Evolutionary conservation across 2,329 filamentous ascomycete genomes (phyloP).

Genomic region (Xylaria sp.): DNA sequence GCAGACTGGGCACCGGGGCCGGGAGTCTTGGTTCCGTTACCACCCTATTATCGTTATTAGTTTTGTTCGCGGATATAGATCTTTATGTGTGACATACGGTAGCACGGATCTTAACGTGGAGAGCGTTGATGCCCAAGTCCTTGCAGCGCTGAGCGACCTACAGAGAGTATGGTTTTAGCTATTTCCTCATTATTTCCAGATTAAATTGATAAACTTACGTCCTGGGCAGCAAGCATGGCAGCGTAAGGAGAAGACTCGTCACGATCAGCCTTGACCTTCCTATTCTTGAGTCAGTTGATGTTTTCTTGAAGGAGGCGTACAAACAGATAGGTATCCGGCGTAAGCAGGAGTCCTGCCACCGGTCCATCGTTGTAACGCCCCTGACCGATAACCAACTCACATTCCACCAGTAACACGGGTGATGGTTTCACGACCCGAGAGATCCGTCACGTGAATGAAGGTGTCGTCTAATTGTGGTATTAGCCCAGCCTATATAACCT

Average conservation of each 20-base stretch:
- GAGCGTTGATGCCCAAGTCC: slow-evolving; percentile 81
- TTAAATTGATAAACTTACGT: slow-evolving; percentile 63
- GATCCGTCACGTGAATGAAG: slow-evolving; percentile 99
- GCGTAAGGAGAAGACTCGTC: slow-evolving; percentile 99
- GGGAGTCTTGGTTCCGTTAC: slow-evolving; percentile 99
- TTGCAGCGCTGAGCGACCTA: slow-evolving; percentile 76
- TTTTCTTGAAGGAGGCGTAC: not conserved
- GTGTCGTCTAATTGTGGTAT: slow-evolving; percentile 67
- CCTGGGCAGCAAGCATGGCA: slow-evolving; percentile 99
- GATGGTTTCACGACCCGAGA: slow-evolving; percentile 97
- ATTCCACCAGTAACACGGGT: slow-evolving; percentile 99
- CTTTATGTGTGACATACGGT: slow-evolving; percentile 78
- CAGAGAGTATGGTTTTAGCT: slow-evolving; percentile 1
- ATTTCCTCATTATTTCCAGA: not conserved
- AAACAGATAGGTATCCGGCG: not conserved
- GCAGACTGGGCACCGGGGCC: slow-evolving; percentile 99
- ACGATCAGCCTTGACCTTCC: slow-evolving; percentile 99
- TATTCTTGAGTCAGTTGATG: slow-evolving; percentile 25
- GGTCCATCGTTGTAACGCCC: not conserved
- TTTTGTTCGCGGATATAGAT: not conserved
- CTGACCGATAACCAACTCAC: slow-evolving; percentile 25
- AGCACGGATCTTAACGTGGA: slow-evolving; percentile 99
- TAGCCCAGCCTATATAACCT: slow-evolving; percentile 6
- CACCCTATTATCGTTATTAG: slow-evolving; percentile 49
- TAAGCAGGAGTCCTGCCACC: not conserved